Evolutionary conservation across 2,329 filamentous ascomycete species (phyloP).

Genomic region (Alternaria rosae): DNA sequence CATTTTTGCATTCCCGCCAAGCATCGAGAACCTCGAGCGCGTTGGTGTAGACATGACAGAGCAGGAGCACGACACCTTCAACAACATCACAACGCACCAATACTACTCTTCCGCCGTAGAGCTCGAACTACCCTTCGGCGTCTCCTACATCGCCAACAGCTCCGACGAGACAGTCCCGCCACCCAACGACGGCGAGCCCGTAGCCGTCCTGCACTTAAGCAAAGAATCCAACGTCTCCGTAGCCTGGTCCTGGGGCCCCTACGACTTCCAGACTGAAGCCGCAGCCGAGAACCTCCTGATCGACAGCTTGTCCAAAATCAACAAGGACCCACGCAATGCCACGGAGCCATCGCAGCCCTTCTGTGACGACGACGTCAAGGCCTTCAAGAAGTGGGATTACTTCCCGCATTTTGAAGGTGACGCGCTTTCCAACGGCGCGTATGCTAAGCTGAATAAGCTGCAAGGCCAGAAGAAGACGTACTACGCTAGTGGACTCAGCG

Average conservation of each 20-base stretch:
- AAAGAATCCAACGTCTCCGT: slow-evolving; percentile 41
- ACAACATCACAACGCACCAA: slow-evolving; percentile 43
- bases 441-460: slow-evolving; percentile 42
- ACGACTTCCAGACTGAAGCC: slow-evolving; percentile 40
- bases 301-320: slow-evolving; percentile 43
- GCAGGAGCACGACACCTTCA: slow-evolving; percentile 43
- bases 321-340: slow-evolving; percentile 48
- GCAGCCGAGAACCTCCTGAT: slow-evolving; percentile 36
- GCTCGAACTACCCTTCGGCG: slow-evolving; percentile 45
- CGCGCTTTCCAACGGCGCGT: slow-evolving; percentile 37
- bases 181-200: slow-evolving; percentile 43
- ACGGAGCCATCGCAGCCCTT: slow-evolving; percentile 31
- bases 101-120: slow-evolving; percentile 48
- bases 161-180: slow-evolving; percentile 35
- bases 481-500: slow-evolving; percentile 47
- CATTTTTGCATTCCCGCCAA: slow-evolving; percentile 49
- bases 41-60: slow-evolving; percentile 45
- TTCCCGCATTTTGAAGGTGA: slow-evolving; percentile 47
- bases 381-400: slow-evolving; percentile 51
- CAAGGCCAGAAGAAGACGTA: slow-evolving; percentile 49
- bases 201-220: slow-evolving; percentile 45
- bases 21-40: slow-evolving; percentile 41
- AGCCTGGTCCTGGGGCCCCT: slow-evolving; percentile 49
- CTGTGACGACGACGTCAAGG: slow-evolving; percentile 35
- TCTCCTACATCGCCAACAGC: slow-evolving; percentile 44